These are phyloP conservation scores for Bolboschoenus planiculmis DNA, from an alignment of 176 grass and related monocot genomes.

Conservation along the genomic window DNA sequence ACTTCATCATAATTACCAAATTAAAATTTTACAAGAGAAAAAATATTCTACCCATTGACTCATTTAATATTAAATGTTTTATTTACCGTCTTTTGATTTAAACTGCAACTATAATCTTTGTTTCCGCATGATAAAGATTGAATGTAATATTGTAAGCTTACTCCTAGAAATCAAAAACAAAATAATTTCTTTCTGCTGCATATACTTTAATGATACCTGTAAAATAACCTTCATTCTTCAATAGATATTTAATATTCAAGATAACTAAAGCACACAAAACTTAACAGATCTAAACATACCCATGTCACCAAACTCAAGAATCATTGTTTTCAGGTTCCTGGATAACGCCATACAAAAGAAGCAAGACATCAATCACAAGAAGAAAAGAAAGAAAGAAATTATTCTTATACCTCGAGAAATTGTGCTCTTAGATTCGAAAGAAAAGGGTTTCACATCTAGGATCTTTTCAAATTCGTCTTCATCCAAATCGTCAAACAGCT, in stretches of 20 bases:
- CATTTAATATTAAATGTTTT: background rate
- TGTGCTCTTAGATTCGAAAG: constrained; percentile 25
- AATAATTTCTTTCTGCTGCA: background rate
- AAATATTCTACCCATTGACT: background rate
- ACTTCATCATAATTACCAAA: background rate
- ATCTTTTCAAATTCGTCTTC: constrained; percentile 17
- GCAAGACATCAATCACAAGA: background rate
- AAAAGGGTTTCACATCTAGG: constrained; percentile 40
- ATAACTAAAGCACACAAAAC: background rate
- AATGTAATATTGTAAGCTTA: background rate
- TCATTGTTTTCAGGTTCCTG: background rate
- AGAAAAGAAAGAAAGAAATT: background rate
- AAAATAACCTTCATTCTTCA: background rate
- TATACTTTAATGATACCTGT: background rate
- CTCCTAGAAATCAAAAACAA: background rate
- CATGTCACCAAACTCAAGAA: background rate
- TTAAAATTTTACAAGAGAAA: background rate
- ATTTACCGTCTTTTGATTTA: background rate
- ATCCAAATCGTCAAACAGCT: constrained; percentile 14
- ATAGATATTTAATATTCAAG: background rate
- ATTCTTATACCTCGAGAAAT: constrained; percentile 34
- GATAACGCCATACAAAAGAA: constrained; percentile 15
- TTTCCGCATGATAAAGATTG: background rate
- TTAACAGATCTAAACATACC: background rate
- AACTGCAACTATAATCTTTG: background rate